phyloP scores from a whole-genome alignment of 2,329 filamentous ascomycete genomes.

The Sporothrix pseudoabietina region DNA sequence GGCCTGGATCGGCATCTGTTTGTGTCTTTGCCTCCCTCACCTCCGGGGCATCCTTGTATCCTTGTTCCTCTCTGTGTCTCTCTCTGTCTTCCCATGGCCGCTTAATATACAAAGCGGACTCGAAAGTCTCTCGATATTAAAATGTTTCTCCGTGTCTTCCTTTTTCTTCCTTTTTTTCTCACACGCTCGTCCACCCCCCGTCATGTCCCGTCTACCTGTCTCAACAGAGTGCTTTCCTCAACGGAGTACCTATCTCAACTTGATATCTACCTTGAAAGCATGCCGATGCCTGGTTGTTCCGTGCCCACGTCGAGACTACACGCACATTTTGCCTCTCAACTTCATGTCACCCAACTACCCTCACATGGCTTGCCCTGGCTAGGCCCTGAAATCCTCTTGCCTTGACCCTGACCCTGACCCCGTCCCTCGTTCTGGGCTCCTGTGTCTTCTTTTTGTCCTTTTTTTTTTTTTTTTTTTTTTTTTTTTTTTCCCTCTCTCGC shows the following conservation, averaged over 20 bases:
- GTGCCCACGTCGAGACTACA: background rate
- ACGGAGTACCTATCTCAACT: conserved; percentile 1
- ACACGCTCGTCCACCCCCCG: background rate
- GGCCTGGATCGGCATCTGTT: background rate
- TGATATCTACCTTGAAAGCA: conserved; percentile 19
- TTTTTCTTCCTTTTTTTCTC: background rate
- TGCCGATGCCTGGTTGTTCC: conserved; percentile 22
- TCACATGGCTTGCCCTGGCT: conserved; percentile 12
- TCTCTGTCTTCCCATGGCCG: background rate
- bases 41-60: conserved; percentile 3
- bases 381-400: conserved; percentile 5
- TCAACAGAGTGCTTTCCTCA: conserved; percentile 8
- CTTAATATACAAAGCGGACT: conserved; percentile 25
- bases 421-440: background rate
- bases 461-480: too few species aligned
- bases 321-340: background rate
- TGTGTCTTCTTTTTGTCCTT: background rate
- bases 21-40: conserved; percentile 1
- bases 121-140: conserved; percentile 15
- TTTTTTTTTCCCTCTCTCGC: background rate
- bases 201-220: background rate
- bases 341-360: background rate
- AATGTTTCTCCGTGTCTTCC: conserved; percentile 12
- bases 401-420: background rate
- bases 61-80: background rate